Evolutionary conservation across 208 protist genomes (phyloP).

Genomic region (Acanthamoeba sp.): DNA sequence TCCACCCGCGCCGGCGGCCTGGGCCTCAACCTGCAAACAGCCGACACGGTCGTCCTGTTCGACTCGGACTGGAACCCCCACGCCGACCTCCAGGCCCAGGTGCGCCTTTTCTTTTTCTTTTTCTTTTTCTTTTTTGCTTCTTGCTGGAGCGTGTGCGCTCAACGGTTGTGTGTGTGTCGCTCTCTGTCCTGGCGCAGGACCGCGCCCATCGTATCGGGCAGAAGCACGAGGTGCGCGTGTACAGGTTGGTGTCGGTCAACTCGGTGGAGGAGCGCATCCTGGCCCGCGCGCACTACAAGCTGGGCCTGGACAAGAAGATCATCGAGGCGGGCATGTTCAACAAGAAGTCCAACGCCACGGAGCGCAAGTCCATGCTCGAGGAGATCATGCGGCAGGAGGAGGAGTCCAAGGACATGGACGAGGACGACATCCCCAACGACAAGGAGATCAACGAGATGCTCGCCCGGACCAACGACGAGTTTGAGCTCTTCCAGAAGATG

Average conservation of each 20-base stretch:
- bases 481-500: constrained; percentile 87
- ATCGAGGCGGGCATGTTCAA: constrained; percentile 91
- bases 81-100: constrained; percentile 88
- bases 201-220: constrained; percentile 90
- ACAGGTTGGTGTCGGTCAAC: constrained; percentile 84
- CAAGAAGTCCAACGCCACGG: constrained; percentile 81
- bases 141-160: too few species aligned
- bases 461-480: constrained; percentile 87
- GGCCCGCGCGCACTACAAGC: constrained; percentile 85
- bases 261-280: constrained; percentile 89
- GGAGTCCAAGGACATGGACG: constrained; percentile 74
- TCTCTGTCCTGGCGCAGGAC: constrained; percentile 84
- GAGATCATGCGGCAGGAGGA: constrained; percentile 75
- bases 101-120: too few species aligned
- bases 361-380: constrained; percentile 82
- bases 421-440: constrained; percentile 73
- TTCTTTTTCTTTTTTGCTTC: too few species aligned
- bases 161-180: too few species aligned
- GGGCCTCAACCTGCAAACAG: constrained; percentile 89
- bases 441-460: constrained; percentile 86
- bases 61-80: constrained; percentile 91
- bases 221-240: constrained; percentile 88
- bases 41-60: constrained; percentile 91
- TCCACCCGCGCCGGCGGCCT: constrained; percentile 89
- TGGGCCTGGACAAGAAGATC: constrained; percentile 89